These are phyloP conservation scores for Xylariales sp. DNA, from an alignment of 2,329 filamentous ascomycete species.

Conservation along the genomic window DNA sequence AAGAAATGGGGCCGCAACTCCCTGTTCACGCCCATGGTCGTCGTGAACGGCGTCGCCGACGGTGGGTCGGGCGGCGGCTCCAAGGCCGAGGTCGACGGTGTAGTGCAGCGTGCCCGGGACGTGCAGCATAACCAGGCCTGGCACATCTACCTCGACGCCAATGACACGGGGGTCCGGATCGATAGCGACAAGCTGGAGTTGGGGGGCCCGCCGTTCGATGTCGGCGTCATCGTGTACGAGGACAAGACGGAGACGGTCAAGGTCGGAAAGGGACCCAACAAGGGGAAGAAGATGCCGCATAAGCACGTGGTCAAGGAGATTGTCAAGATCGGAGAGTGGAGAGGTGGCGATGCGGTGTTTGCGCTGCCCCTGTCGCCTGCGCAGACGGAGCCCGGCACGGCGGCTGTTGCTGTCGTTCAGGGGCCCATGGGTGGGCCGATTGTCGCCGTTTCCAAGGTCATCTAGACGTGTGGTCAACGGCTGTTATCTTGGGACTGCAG, in stretches of 20 bases:
- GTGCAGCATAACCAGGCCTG: slow-evolving; percentile 9
- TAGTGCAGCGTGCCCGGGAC: slow-evolving; percentile 12
- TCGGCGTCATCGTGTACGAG: slow-evolving; percentile 23
- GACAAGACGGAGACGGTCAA: slow-evolving; percentile 23
- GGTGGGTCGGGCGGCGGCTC: slow-evolving; percentile 18
- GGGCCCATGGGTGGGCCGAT: slow-evolving; percentile 21
- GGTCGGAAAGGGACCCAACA: slow-evolving; percentile 28
- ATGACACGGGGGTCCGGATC: slow-evolving; percentile 18
- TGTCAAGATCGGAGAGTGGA: slow-evolving; percentile 31
- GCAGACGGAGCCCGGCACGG: slow-evolving; percentile 18
- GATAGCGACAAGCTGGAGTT: slow-evolving; percentile 16
- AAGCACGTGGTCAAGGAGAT: slow-evolving; percentile 27
- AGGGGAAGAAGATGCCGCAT: slow-evolving; percentile 30
- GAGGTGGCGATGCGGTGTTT: slow-evolving; percentile 24
- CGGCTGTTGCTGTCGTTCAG: slow-evolving; percentile 24
- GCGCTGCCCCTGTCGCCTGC: slow-evolving; percentile 18
- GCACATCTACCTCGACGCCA: slow-evolving; percentile 20
- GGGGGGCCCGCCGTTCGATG: slow-evolving; percentile 12
- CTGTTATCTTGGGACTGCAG: no score
- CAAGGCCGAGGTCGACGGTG: slow-evolving; percentile 17
- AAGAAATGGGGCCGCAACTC: slow-evolving; percentile 25
- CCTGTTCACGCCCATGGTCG: slow-evolving; percentile 27
- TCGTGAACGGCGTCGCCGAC: slow-evolving; percentile 25
- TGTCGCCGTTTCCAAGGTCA: slow-evolving; percentile 20
- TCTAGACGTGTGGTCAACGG: background rate